Evolutionary conservation across 495 filamentous ascomycete genomes (phyloP), one percentile per base, ranked within the genome.

Genomic region (Aspergillus coremiiformis): DNA sequence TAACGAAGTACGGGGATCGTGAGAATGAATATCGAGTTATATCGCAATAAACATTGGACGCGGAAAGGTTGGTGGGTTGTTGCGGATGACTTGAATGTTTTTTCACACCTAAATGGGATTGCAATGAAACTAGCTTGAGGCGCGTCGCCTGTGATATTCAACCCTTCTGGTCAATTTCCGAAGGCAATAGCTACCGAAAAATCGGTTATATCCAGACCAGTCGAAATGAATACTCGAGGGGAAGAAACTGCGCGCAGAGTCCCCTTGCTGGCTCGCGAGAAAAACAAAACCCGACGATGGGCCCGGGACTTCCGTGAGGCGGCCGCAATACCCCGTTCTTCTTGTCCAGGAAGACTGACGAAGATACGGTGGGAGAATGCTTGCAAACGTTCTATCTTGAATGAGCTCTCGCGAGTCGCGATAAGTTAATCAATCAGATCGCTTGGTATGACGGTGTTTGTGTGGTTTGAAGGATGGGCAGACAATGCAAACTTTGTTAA

Each of bases 401-500:
- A 45, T 24, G 32, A 19, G 44, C n/a, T 39, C 54, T 55, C 56
- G 48, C 52, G 39, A 54, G n/a, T 55, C 35, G 56, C 53, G 48
- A 57, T 53, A 53, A 54, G 39, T 58, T 27, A 41, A 54, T 59
- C 43, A 54, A 56, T 51, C 53, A 51, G 46, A 56, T 54, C 50
- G 55, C 53, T 54, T 21, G 39, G 19, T 42, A 65, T 63, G 60
- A 63, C 54, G 69, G 61, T 71, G 69, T 72, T 75, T 75, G 72
- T 51, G 66, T 61, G 57, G 72, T 76, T 76, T 76, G 72, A 73
- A 74, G 60, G 52, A 62, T 57, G 46, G 61, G 55, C 71, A 76
- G 70, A 76, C 72, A 73, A 52, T 76, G 72, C 72, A 76, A 76
- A 74, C 71, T 66, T 49, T 64, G 55, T 37, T 29, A 41, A 6